Evolutionary conservation across 495 filamentous ascomycete genomes (phyloP), one percentile per base, ranked within the genome.

Genomic region (Aspergillus nidulans): DNA sequence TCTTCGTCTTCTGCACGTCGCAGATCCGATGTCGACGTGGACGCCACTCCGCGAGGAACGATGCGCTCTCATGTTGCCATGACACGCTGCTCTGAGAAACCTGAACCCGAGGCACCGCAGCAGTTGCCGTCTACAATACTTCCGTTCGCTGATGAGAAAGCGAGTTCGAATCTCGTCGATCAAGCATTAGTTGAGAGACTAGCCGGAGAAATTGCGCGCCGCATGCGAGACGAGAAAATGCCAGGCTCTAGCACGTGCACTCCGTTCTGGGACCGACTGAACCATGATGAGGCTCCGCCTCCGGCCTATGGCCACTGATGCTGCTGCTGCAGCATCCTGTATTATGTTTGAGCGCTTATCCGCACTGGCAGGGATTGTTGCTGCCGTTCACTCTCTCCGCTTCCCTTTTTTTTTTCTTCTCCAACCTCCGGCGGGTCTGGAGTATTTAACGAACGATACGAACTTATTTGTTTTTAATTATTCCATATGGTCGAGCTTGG

Each of bases 121-220:
- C 66, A 52, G 30, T 60, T 72, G 19, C 73, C 69, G n/a, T 69
- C 71, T n/a, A 61, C 64, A 6, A 49, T 63, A 23, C 69, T 78
- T 41, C 67, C 70, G 19, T 74, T 75, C 30, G 64, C 57, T 25
- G 60, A 69, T 12, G 67, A 69, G 7, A 66, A 63, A 13, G 18
- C 70, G 19, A 56, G 67, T 23, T 72, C 74, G 15, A 81, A 84
- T 16, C 83, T 90, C 16, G 72, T 95, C 26, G 88, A 95, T 58
- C 87, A 91, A 66, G 87, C 88, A 0, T 91, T 92, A 82, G 85
- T 97, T 59, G 86, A 87, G 75, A 91, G 91, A 73, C 88, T 98
- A 70, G 92, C 92, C 6, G 82, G 82, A 42, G 92, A 98, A 70
- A 91, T 97, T 42, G 90, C 90, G 38, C 80, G 87, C 59, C 86